Conservation (phyloP, 805 yeast genomes). For the Priceomyces carsonii region DNA sequence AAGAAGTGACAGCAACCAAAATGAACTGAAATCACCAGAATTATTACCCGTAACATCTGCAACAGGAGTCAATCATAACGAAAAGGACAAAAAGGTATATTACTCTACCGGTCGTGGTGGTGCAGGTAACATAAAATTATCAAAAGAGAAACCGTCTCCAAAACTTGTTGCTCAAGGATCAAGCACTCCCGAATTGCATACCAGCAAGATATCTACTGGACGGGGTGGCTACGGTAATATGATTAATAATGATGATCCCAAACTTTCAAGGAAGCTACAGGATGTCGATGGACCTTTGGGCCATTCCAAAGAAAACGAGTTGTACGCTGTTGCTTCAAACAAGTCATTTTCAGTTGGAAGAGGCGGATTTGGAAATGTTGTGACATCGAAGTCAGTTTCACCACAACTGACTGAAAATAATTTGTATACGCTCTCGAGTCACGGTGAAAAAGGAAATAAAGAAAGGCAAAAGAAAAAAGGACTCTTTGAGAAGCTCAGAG, state of each 20-base stretch:
- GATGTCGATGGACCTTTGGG: constrained; percentile 52
- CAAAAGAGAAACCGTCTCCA: constrained; percentile 50
- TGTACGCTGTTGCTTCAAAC: constrained; percentile 45
- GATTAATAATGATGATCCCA: constrained; percentile 61
- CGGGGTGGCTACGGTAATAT: constrained; percentile 82
- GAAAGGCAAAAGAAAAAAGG: constrained; percentile 29
- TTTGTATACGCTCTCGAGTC: constrained; percentile 35
- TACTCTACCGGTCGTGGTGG: constrained; percentile 82
- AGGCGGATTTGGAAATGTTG: constrained; percentile 67
- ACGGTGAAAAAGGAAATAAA: constrained; percentile 22
- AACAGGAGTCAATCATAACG: constrained; percentile 12
- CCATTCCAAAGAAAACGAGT: constrained; percentile 25
- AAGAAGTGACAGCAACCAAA: constrained; percentile 18
- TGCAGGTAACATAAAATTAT: constrained; percentile 62
- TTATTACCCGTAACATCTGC: constrained; percentile 9
- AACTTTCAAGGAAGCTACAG: constrained; percentile 60
- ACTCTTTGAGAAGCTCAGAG: constrained; percentile 48
- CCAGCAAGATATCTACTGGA: constrained; percentile 65
- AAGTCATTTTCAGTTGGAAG: constrained; percentile 56
- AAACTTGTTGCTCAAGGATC: constrained; percentile 59
- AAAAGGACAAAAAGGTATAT: constrained; percentile 33
- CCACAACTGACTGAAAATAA: constrained; percentile 18
- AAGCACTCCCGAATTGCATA: constrained; percentile 58
- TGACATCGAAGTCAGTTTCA: constrained; percentile 26
- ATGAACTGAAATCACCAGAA: constrained; percentile 5